Conservation (phyloP, 2,329 filamentous ascomycete species). For the Trichoderma pleuroti region DNA sequence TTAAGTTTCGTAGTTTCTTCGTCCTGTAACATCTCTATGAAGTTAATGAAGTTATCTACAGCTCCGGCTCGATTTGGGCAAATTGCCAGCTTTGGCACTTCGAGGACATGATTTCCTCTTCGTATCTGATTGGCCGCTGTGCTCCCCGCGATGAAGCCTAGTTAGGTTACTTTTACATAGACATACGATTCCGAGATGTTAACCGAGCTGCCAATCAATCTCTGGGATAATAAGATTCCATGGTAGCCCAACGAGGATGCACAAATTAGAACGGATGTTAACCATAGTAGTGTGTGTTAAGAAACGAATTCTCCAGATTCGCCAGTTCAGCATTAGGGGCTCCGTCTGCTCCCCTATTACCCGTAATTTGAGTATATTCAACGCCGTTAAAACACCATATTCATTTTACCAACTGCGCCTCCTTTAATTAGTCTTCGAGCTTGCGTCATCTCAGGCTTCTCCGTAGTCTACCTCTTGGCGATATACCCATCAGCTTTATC, state of each 20-base stretch:
- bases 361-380: neutral
- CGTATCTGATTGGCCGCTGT: neutral
- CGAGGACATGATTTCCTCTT: neutral
- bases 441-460: neutral
- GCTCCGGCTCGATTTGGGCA: neutral
- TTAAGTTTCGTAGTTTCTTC: neutral
- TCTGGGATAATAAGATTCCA: neutral
- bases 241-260: neutral
- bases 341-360: neutral
- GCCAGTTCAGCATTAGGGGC: neutral
- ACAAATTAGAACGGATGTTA: neutral
- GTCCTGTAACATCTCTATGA: neutral
- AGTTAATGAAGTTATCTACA: neutral
- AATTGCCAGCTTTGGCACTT: neutral
- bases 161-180: neutral
- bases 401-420: neutral
- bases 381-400: neutral
- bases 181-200: neutral
- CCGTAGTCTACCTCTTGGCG: neutral
- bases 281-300: neutral
- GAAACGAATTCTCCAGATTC: neutral
- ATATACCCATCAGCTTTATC: neutral
- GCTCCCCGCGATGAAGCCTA: neutral
- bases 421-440: neutral
- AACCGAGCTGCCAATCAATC: neutral